Conservation (phyloP, 306 rosid species). For the Vigna angularis region DNA sequence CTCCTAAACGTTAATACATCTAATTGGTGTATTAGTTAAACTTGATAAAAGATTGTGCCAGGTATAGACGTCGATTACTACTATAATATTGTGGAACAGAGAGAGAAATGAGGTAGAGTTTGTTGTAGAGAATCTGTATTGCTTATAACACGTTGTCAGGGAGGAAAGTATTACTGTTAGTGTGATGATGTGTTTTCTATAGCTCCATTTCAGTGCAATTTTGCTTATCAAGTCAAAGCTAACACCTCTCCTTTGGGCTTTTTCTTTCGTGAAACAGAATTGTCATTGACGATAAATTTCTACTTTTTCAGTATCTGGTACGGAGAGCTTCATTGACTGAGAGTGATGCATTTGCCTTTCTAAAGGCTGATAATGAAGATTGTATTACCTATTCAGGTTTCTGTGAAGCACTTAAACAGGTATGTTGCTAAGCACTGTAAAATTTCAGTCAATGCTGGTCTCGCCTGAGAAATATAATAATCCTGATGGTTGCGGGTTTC, state of each 20-base stretch:
- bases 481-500: background rate
- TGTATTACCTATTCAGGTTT: slow-evolving; percentile 71
- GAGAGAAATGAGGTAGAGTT: background rate
- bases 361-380: slow-evolving; percentile 74
- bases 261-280: slow-evolving; percentile 19
- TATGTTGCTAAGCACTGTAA: slow-evolving; percentile 31
- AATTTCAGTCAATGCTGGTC: background rate
- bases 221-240: no score
- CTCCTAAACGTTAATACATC: slow-evolving; percentile 3
- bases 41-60: background rate
- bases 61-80: background rate
- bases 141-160: background rate
- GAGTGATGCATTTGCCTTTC: slow-evolving; percentile 71
- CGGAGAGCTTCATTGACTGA: slow-evolving; percentile 71
- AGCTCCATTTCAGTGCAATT: slow-evolving; percentile 6
- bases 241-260: slow-evolving; percentile 8
- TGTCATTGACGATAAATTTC: slow-evolving; percentile 39
- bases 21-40: slow-evolving; percentile 1
- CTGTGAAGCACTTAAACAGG: slow-evolving; percentile 81
- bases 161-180: background rate
- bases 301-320: slow-evolving; percentile 65
- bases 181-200: background rate
- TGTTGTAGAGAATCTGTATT: background rate
- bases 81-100: background rate
- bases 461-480: slow-evolving; percentile 18